Evolutionary conservation across 1,284 basidiomycete genomes (phyloP).

Genomic region (Leccinum griseonigrum): DNA sequence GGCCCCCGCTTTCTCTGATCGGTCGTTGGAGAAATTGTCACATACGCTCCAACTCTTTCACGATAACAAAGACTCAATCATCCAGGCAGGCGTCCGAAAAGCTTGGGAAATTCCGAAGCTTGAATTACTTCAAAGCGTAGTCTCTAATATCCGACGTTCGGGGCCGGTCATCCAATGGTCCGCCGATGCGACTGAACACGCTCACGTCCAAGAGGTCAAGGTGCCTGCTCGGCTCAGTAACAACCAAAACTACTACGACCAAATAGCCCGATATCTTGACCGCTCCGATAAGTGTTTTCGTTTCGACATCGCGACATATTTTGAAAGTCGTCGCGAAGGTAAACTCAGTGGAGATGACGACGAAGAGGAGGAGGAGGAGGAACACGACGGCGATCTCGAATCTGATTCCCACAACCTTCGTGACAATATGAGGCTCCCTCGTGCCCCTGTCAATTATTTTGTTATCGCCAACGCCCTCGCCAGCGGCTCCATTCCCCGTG

Average conservation of each 20-base stretch:
- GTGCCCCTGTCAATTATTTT: not conserved
- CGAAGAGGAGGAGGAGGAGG: not conserved
- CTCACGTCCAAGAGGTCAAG: conserved; percentile 2
- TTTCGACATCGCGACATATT: not conserved
- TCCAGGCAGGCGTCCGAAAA: not conserved
- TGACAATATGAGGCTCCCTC: not conserved
- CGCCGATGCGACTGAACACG: not conserved
- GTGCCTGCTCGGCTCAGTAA: not conserved
- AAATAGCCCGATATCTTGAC: not conserved
- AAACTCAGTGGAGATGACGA: too few relatives aligned
- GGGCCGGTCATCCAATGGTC: conserved; percentile 1
- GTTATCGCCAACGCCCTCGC: not conserved
- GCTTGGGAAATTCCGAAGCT: not conserved
- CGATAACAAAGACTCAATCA: not conserved
- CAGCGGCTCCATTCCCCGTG: not conserved
- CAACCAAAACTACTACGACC: conserved; percentile 7
- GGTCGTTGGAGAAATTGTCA: not conserved
- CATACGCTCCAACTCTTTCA: not conserved
- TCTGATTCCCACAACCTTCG: not conserved
- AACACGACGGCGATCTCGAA: too few relatives aligned
- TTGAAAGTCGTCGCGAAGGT: not conserved
- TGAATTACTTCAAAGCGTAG: not conserved
- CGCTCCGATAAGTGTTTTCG: not conserved
- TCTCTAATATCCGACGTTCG: not conserved
- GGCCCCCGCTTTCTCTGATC: not conserved